Percentiles rank a stretch among this genome's conserved stretches.
These are phyloP conservation scores for Alternaria brassicicola DNA, from an alignment of 2,329 filamentous ascomycete species.

Conservation along the genomic window DNA sequence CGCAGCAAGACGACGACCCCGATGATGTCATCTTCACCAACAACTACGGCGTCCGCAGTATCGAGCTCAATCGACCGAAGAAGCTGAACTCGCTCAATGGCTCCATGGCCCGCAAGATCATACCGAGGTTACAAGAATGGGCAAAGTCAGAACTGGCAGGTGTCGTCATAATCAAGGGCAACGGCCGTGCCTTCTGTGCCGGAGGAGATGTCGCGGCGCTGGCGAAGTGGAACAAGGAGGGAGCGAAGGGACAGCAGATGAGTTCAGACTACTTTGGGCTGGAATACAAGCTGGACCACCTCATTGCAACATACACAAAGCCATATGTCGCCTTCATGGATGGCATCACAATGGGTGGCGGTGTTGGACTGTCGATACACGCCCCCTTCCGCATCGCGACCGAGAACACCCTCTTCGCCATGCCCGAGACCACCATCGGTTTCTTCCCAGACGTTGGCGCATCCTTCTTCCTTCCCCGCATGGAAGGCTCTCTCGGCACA, in stretches of 20 bases:
- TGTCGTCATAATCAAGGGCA: constrained; percentile 88
- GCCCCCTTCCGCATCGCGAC: constrained; percentile 96
- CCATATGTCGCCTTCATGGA: constrained; percentile 97
- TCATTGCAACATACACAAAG: constrained; percentile 91
- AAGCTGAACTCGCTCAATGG: constrained; percentile 92
- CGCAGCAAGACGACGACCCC: constrained; percentile 71
- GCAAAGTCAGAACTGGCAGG: constrained; percentile 93
- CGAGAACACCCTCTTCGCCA: constrained; percentile 92
- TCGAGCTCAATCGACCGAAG: constrained; percentile 90
- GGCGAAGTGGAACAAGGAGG: constrained; percentile 72
- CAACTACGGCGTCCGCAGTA: constrained; percentile 84
- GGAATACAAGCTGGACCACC: constrained; percentile 95
- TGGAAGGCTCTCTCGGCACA: constrained; percentile 85
- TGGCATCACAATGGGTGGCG: constrained; percentile 97
- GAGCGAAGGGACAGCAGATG: constrained; percentile 71
- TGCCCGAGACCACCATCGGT: constrained; percentile 98
- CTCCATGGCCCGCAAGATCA: constrained; percentile 95
- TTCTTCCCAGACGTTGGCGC: constrained; percentile 99
- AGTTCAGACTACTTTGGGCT: constrained; percentile 88
- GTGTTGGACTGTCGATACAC: constrained; percentile 91
- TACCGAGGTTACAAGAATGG: constrained; percentile 89
- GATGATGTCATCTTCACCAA: constrained; percentile 94
- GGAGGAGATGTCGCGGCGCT: constrained; percentile 88
- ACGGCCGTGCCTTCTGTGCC: constrained; percentile 86
- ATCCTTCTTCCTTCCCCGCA: constrained; percentile 90